Base-by-base conservation (phyloP, 441 rosid genomes). In the Aleurites moluccanus region DNA sequence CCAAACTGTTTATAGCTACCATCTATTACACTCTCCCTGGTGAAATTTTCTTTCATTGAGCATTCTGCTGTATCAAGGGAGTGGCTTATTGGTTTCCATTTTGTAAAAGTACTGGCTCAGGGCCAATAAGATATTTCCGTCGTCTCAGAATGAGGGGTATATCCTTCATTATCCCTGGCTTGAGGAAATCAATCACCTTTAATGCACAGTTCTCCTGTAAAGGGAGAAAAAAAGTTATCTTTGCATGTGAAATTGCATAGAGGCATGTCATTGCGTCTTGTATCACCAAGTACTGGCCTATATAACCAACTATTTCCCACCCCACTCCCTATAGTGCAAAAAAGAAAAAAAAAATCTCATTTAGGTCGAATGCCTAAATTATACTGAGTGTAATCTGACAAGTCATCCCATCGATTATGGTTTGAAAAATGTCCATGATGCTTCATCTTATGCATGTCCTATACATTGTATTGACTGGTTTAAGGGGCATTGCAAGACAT, bases 401-500 rank as follows among this genome's bases (percentile, higher is more conserved):
- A 67, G 40, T 53, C 61, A 71, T 53, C 68, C 63, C 72, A 53
- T 62, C 62, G 23, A 25, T 70, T 40, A 8, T 70, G 42, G 49
- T 14, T 52, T 45, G 38, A 27, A 1, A 10, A 25, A 20, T 42
- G 40, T 57, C 49, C 59, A 59, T 67, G 72, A 68, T 76, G 49
- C 21, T 25, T 75, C 69, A 30, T 69, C 49, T 71, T 23, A 30
- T 60, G 27, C 40, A 23, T 42, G 18, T 45, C 47, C 59, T 28
- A 75, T 65, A 75, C 59, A 47, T 62, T 55, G 27, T 21, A 40
- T 35, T 72, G 47, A 7, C 63, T 60, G 65, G 70, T 69, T 74
- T 75, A 83, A 95, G 98, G 97, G 99, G 98, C 69, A 87, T 95
- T 28, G 93, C 98, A 49, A 90, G 99, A 87, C 99, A 95, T 67